Evolutionary conservation across 169 alveolate species (phyloP).

Genomic region (Plasmodium vivax): DNA sequence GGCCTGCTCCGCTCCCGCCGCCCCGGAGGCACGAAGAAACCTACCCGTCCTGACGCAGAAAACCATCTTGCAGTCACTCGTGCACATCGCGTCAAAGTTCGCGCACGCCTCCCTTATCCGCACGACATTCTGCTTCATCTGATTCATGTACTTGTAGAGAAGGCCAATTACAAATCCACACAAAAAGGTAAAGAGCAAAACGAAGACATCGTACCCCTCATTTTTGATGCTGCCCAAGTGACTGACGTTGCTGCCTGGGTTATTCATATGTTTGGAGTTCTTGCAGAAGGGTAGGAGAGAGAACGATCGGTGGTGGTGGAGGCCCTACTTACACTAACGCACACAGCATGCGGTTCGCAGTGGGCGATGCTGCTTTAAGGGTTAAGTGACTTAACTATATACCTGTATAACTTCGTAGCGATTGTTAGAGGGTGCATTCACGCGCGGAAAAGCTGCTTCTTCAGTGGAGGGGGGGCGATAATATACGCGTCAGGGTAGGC

Average conservation of each 20-base stretch:
- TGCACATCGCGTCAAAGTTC: neutral
- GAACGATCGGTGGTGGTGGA: too few species aligned
- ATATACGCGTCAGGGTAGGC: neutral
- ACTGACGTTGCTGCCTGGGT: neutral
- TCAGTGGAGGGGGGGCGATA: neutral
- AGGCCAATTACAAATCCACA: constrained; percentile 62
- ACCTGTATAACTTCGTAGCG: too few species aligned
- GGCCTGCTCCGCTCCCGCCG: neutral
- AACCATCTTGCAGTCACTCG: constrained; percentile 71
- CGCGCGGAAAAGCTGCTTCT: too few species aligned
- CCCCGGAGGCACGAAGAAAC: neutral
- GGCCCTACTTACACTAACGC: too few species aligned
- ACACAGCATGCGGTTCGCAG: too few species aligned
- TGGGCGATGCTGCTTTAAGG: too few species aligned
- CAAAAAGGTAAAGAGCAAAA: constrained; percentile 18
- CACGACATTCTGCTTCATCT: constrained; percentile 3
- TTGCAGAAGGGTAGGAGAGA: neutral
- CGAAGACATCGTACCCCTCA: neutral
- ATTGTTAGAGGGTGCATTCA: too few species aligned
- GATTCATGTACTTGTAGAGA: constrained; percentile 10
- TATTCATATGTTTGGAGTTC: neutral
- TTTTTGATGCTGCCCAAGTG: neutral
- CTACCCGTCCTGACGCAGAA: constrained; percentile 75
- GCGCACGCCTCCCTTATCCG: constrained; percentile 12
- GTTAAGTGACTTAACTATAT: too few species aligned